phyloP scores from a whole-genome alignment of 1,284 basidiomycete genomes.

The Neotropicomus parvogracilis region DNA sequence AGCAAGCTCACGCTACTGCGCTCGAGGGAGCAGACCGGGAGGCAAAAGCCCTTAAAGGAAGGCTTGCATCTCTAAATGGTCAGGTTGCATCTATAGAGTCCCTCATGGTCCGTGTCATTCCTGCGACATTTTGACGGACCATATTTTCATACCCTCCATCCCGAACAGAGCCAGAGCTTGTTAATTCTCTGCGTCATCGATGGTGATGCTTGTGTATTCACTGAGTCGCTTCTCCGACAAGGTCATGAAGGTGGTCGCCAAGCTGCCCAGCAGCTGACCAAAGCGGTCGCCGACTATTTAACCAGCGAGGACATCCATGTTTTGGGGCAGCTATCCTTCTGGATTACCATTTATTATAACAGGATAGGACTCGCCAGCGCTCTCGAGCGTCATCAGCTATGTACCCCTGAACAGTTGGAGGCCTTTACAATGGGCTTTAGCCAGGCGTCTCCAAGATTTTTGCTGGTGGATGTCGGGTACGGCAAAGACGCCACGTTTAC shows the following conservation, averaged over 20 bases:
- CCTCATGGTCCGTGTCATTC: slow-evolving; percentile 44
- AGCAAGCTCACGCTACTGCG: slow-evolving; percentile 58
- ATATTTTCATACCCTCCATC: slow-evolving; percentile 11
- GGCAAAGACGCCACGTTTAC: slow-evolving; percentile 60
- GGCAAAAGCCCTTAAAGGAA: slow-evolving; percentile 59
- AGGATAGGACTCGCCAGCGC: slow-evolving; percentile 50
- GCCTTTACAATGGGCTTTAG: slow-evolving; percentile 67
- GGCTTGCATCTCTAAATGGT: slow-evolving; percentile 54
- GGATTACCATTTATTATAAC: slow-evolving; percentile 70
- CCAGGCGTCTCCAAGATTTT: slow-evolving; percentile 64
- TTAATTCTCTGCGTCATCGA: slow-evolving; percentile 73
- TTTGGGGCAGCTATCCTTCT: slow-evolving; percentile 61
- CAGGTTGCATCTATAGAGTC: slow-evolving; percentile 56
- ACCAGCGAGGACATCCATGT: slow-evolving; percentile 53
- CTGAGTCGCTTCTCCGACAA: slow-evolving; percentile 50
- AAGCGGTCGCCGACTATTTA: slow-evolving; percentile 61
- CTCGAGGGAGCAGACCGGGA: slow-evolving; percentile 58
- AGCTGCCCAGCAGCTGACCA: slow-evolving; percentile 65
- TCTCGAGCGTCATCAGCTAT: slow-evolving; percentile 50
- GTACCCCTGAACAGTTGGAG: slow-evolving; percentile 62
- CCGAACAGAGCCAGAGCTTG: slow-evolving; percentile 51
- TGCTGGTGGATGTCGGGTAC: slow-evolving; percentile 68
- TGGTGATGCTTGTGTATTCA: slow-evolving; percentile 67
- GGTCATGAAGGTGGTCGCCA: slow-evolving; percentile 65
- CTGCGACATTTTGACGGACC: neutral